Evolutionary conservation across 768 basidiomycete genomes (phyloP), one percentile per base, ranked within the genome.

Genomic region (Termitomyces sp.): DNA sequence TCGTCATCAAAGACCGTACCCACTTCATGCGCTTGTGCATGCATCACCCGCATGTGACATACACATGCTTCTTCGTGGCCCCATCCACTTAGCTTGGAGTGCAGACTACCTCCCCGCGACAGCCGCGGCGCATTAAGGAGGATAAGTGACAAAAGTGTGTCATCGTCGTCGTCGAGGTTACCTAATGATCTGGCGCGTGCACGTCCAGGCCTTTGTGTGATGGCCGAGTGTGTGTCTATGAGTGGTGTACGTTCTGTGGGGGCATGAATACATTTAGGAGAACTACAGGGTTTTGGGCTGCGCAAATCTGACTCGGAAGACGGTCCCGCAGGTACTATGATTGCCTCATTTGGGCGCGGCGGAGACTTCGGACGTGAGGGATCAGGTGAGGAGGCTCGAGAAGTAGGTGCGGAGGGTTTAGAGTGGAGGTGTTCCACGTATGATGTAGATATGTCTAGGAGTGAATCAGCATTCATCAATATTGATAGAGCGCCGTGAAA

Each of bases 401-500:
- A 74, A 24, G 79, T 60, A 6, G 79, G 71, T 3, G 79, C 76
- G 2, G 87, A 88, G 1, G 80, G 71, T 55, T 83, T 80, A 2
- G 83, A 81, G 0, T 90, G 85, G 0, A 92, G 77, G 54, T 76
- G 78, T 54, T 91, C 84, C 13, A 91, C 91, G 62, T 84, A 91
- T 3, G 86, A 79, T 0, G 87, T 90, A 20, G 90, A 91, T 46
- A 83, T 69, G 64, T 90, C 91, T 92, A 63, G 6, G 18, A 22
- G 22, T 35, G 43, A 60, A 18, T 26, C 47, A 20, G 57, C 33
- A 60, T 47, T 52, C 38, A 13, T 10, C n/a, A 10, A 35, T n/a
- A 33, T 36, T 30, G 50, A 5, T 52, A 49, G 28, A 33, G 52
- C 47, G 30, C 50, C 6, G 8, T 33, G 33, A 62, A 32, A 59